Percentiles rank a stretch among this genome's conserved stretches.
phyloP scores from a whole-genome alignment of 192 early-diverging fungal species.

The Coemansia sp. region DNA sequence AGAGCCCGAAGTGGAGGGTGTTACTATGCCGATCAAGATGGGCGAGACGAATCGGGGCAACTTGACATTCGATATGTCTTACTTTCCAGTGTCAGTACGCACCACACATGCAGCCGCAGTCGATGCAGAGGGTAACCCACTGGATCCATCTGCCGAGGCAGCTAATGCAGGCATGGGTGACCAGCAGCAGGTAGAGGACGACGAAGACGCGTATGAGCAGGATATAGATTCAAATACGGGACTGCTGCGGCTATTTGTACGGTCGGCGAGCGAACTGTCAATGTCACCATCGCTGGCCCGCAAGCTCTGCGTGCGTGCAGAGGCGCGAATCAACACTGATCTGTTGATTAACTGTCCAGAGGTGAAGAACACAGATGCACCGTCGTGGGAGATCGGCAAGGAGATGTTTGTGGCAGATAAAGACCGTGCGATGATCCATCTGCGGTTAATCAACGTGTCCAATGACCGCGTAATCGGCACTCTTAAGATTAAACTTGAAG shows the following conservation, averaged over 20 bases:
- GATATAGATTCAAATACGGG: slow-evolving; percentile 65
- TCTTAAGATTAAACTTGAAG: slow-evolving; percentile 41
- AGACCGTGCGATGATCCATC: slow-evolving; percentile 56
- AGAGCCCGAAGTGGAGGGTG: slow-evolving; percentile 50
- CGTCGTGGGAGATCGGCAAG: slow-evolving; percentile 73
- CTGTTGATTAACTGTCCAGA: slow-evolving; percentile 58
- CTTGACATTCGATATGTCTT: slow-evolving; percentile 47
- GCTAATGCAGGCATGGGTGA: slow-evolving; percentile 23
- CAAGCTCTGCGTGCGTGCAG: slow-evolving; percentile 56
- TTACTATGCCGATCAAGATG: slow-evolving; percentile 50
- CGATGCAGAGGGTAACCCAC: slow-evolving; percentile 37
- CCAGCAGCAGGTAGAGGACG: slow-evolving; percentile 22
- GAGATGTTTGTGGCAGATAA: slow-evolving; percentile 75
- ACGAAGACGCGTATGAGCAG: slow-evolving; percentile 50
- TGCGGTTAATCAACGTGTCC: slow-evolving; percentile 61
- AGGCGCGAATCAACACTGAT: slow-evolving; percentile 59
- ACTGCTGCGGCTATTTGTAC: slow-evolving; percentile 65
- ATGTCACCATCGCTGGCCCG: slow-evolving; percentile 40
- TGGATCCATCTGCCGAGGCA: slow-evolving; percentile 44
- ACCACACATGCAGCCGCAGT: slow-evolving; percentile 43
- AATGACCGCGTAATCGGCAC: slow-evolving; percentile 33
- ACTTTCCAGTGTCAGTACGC: slow-evolving; percentile 45
- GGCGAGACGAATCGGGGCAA: slow-evolving; percentile 48
- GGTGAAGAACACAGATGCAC: slow-evolving; percentile 73
- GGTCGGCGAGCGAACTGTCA: slow-evolving; percentile 67